Evolutionary conservation across 1,139 yeast species (phyloP), one percentile per base, ranked within the genome.

Genomic region (Hanseniaspora uvarum): DNA sequence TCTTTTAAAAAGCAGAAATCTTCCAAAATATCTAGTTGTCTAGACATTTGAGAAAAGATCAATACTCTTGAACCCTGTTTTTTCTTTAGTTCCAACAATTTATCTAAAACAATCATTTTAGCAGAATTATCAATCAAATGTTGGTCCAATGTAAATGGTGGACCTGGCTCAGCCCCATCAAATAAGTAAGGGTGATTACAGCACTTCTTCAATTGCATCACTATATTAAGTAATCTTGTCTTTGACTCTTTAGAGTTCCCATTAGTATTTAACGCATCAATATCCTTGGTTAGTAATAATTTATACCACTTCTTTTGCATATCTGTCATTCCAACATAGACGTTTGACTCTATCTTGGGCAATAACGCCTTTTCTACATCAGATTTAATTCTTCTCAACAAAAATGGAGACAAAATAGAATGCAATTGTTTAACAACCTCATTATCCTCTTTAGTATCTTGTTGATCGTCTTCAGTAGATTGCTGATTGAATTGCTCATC

Each of bases 141-240:
- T 65, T 89, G 97, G 66, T 89, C 98, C 0, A 96, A 92, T 2
- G 97, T 89, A 65, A 78, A 92, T 0, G 98, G 98, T 3, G 98
- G 98, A 10, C 98, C 98, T 0, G 97, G 97, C 67, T 92, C 98
- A 0, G 98, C 98, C 40, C 98, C 97, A 66, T 92, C 97, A 63
- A 92, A 92, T 52, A 92, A 72, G 67, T 92, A 92, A 0, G 98
- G 98, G 68, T 92, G 98, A 64, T 92, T 92, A 68, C 97, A 92
- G 68, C 97, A 92, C 68, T 92, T 92, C 62, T 97, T 77, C 59
- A 92, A 73, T 68, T 92, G 98, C 98, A 92, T 92, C 18, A 92
- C 96, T 62, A 92, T 88, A 63, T 92, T 92, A 54, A 92, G 72
- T 57, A 92, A 72, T 56, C 97, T 75, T 1, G 96, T 89, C 65